phyloP scores from a whole-genome alignment of 108 stramenopile genomes.

The Cafeteria roenbergensis region DNA sequence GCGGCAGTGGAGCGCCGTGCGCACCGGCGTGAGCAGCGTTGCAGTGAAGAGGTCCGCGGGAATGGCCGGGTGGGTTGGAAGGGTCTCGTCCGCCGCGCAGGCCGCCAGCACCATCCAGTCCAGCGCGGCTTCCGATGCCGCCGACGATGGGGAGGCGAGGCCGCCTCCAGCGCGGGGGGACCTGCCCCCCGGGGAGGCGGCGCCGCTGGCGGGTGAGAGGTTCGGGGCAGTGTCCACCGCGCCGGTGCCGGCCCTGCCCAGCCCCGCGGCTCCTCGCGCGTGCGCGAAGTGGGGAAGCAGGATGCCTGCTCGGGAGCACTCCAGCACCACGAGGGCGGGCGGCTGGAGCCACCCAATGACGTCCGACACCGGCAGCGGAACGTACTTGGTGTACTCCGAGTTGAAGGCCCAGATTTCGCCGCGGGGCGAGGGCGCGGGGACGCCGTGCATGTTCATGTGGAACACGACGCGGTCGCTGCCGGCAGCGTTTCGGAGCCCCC shows the following conservation, averaged over 20 bases:
- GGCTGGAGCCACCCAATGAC: conserved; percentile 70
- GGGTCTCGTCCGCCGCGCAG: conserved; percentile 68
- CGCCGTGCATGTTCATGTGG: conserved; percentile 98
- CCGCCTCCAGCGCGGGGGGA: no score
- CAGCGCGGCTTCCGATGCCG: conserved; percentile 6
- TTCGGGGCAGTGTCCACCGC: neutral
- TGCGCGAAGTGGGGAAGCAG: conserved; percentile 63
- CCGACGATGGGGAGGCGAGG: conserved; percentile 13
- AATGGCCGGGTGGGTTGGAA: conserved; percentile 80
- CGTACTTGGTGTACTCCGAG: conserved; percentile 89
- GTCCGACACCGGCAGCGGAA: conserved; percentile 74
- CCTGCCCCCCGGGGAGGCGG: no score
- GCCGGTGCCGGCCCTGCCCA: neutral
- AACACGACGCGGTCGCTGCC: conserved; percentile 66
- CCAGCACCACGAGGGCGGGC: conserved; percentile 58
- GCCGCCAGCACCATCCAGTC: conserved; percentile 89
- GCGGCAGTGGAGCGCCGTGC: neutral
- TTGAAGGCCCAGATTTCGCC: conserved; percentile 94
- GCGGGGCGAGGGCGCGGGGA: conserved; percentile 78
- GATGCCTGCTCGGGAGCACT: conserved; percentile 72
- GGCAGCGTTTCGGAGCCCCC: conserved; percentile 55
- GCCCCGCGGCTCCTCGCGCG: neutral
- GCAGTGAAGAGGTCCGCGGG: conserved; percentile 96
- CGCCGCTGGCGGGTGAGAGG: no score
- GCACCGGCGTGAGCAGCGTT: conserved; percentile 89